Base-by-base conservation (phyloP, 192 early-diverging fungal genomes). In the Chytriomyces sp. region DNA sequence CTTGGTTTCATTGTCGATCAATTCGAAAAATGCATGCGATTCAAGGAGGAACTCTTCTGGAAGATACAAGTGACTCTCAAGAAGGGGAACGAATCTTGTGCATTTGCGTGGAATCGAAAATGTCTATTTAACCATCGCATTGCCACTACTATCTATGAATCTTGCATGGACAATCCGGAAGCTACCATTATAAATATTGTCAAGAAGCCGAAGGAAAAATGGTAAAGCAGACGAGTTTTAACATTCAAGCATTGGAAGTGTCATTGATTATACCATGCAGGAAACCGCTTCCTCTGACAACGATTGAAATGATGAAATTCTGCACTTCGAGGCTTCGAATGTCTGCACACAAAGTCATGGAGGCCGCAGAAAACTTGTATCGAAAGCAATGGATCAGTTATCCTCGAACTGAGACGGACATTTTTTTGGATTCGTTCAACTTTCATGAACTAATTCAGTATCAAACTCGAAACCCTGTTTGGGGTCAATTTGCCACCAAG, bases 381-480 rank as follows among this genome's bases (percentile, higher is more conserved):
- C 91, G 91, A 46, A 77, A 89, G 61, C 97, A 96, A 18, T 91
- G 92, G 74, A 93, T 99, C 70, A 96, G 94, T 84, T 99, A 99
- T 72, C 96, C 96, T 28, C 89, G 97, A 66, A 99, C 97, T 6
- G 97, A 99, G 77, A 98, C 97, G 6, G 94, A 98, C 77, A 89
- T 94, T 69, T 99, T 96, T 78, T 90, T 92, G 69, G 53, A 66
- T 5, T 86, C 83, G 61, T 95, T 97, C 78, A 35, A 50, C 23
- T 71, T 76, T 46, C 49, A 75, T 43, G 69, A 72, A 43, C 59
- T 61, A 5, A 68, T 76, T 53, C 62, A 68, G n/a, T 64, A 43
- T 5, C 75, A 67, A 47, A 20, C 7, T 10, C 16, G 53, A n/a
- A 50, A 68, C 47, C 62, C 62, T 8, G 62, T 20, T 2, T 76